These are phyloP conservation scores for Conidiobolus incongruus DNA, from an alignment of 371 early-diverging fungal genomes.

Conservation along the genomic window DNA sequence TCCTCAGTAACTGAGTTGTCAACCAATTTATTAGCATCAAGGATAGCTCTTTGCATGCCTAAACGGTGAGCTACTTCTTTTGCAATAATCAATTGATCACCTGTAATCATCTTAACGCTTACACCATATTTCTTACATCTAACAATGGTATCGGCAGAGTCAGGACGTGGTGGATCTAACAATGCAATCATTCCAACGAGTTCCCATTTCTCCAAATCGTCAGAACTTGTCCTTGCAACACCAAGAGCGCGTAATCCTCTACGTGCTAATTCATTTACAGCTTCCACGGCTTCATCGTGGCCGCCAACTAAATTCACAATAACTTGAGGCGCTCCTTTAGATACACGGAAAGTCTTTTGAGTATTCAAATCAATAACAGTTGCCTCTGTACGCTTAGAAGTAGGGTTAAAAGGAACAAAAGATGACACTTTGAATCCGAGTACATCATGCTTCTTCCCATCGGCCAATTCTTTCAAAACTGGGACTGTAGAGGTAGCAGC, in stretches of 20 bases:
- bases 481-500: conserved; percentile 56
- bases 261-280: conserved; percentile 61
- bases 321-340: conserved; percentile 90
- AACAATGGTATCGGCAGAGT: conserved; percentile 32
- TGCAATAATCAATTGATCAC: conserved; percentile 74
- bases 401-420: conserved; percentile 82
- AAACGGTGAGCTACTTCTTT: conserved; percentile 69
- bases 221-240: conserved; percentile 55
- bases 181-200: conserved; percentile 54
- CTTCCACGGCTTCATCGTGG: conserved; percentile 44
- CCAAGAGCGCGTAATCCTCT: conserved; percentile 81
- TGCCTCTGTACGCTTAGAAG: conserved; percentile 75
- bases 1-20: conserved; percentile 68
- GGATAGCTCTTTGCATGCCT: conserved; percentile 55
- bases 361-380: conserved; percentile 42
- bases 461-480: conserved; percentile 20
- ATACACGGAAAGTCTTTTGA: conserved; percentile 47
- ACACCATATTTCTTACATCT: conserved; percentile 47
- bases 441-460: conserved; percentile 27
- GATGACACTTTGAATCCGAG: conserved; percentile 69
- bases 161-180: conserved; percentile 72
- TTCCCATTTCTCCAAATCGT: conserved; percentile 33
- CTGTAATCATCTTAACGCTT: conserved; percentile 75
- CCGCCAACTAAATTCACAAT: conserved; percentile 62
- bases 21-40: conserved; percentile 47